Evolutionary conservation across 1,284 basidiomycete genomes (phyloP), one percentile per base, ranked within the genome.

Genomic region (Puccinia hordei): DNA sequence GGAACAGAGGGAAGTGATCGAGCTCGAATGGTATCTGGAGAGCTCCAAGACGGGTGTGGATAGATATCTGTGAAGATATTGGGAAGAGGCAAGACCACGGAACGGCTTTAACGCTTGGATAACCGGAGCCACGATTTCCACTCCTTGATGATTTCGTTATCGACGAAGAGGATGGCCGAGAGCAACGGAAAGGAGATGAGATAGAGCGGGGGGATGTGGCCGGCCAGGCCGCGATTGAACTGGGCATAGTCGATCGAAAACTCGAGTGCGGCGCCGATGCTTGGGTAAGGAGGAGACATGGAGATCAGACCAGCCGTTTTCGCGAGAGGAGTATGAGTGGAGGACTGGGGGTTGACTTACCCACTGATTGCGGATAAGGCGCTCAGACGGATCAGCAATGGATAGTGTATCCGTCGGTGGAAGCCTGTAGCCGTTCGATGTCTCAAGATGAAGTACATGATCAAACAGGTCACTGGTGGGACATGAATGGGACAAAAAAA

Each of bases 91-190:
- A n/a, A n/a, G n/a, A n/a, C n/a, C n/a, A n/a, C n/a, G n/a, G n/a
- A n/a, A n/a, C n/a, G n/a, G n/a, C n/a, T n/a, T n/a, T n/a, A n/a
- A n/a, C n/a, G n/a, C n/a, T n/a, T n/a, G n/a, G n/a, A n/a, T 53
- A 53, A 73, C 24, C 51, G 12, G 6, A 79, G 22, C 77, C 77
- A 71, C 30, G 77, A 59, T 33, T 63, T 57, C 77, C 77, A 79
- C 30, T 79, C 77, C 22, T 71, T 71, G 13, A 68, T 13, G 27
- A 72, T 63, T 15, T 71, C 51, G 30, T 61, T n/a, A 38, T 79
- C 68, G 8, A 79, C 66, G 33, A 72, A 79, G 2, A 79, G 27
- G 10, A n/a, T 22, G 1, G 77, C 65, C 1, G 35, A 44, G 33
- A 72, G 15, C 10, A 79, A 51, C 35, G 77, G 77, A 51, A 79